Percentiles rank a stretch among this genome's conserved stretches.
These are phyloP conservation scores for Ulmus americana DNA, from an alignment of 331 rosid species.

Conservation along the genomic window DNA sequence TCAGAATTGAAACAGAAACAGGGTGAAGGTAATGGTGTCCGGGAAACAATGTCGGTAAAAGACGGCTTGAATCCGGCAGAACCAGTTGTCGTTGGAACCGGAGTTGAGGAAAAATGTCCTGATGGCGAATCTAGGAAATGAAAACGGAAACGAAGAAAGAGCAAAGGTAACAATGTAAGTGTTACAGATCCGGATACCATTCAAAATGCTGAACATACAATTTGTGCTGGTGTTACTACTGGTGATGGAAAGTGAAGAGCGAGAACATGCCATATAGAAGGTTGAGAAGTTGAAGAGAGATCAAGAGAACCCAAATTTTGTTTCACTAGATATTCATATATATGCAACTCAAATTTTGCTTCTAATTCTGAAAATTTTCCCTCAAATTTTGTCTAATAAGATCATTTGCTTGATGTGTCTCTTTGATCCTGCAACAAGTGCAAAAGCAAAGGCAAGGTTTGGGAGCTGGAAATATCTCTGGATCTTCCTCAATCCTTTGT, in stretches of 20 bases:
- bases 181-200: not conserved
- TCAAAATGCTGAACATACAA: not conserved
- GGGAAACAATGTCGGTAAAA: not conserved
- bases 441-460: conserved; percentile 13
- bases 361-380: too few relatives aligned
- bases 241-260: not conserved
- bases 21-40: not conserved
- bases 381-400: too few relatives aligned
- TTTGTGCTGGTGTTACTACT: not conserved
- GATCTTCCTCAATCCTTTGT: conserved; percentile 5
- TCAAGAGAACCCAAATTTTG: not conserved
- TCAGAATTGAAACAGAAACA: not conserved
- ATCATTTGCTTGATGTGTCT: not conserved
- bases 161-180: not conserved
- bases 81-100: not conserved
- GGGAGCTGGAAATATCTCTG: conserved; percentile 13
- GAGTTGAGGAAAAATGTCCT: not conserved
- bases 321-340: not conserved
- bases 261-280: not conserved
- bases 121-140: not conserved
- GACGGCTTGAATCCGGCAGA: not conserved
- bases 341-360: too few relatives aligned
- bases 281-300: not conserved
- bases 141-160: not conserved
- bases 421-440: not conserved